Evolutionary conservation across 371 early-diverging fungal species (phyloP).

Genomic region (Zychaea mexicana): DNA sequence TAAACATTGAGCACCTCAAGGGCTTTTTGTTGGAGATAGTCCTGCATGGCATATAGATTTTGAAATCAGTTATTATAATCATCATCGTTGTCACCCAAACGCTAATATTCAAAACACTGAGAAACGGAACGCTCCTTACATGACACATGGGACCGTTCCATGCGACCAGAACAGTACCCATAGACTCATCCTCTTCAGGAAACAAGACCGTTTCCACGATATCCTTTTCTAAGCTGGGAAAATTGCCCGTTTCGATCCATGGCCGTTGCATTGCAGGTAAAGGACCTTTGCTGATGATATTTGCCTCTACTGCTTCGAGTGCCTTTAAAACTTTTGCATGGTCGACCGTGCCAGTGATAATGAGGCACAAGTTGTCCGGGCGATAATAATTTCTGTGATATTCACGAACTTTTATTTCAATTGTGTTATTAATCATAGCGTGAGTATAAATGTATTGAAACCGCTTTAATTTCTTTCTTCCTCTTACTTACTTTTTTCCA

Average conservation of each 20-base stretch:
- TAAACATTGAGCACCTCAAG: slow-evolving; percentile 52
- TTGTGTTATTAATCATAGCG: no score
- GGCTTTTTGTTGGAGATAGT: slow-evolving; percentile 44
- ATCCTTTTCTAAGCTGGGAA: slow-evolving; percentile 51
- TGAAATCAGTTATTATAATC: background rate
- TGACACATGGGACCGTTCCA: slow-evolving; percentile 67
- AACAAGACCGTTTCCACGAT: slow-evolving; percentile 58
- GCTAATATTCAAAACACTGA: no score
- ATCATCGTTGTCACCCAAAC: no score
- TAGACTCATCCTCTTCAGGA: slow-evolving; percentile 73
- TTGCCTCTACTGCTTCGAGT: slow-evolving; percentile 59
- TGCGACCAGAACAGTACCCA: slow-evolving; percentile 61
- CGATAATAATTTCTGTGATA: slow-evolving; percentile 71
- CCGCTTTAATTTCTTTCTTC: background rate
- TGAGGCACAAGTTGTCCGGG: slow-evolving; percentile 70
- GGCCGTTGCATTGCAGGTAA: slow-evolving; percentile 61
- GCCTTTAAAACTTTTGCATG: slow-evolving; percentile 51
- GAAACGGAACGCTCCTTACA: slow-evolving; percentile 42
- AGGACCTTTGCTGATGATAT: slow-evolving; percentile 60
- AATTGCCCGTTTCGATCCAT: slow-evolving; percentile 62
- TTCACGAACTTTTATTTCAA: slow-evolving; percentile 39
- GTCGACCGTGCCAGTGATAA: slow-evolving; percentile 62
- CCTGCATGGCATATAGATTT: slow-evolving; percentile 17
- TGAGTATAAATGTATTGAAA: no score
- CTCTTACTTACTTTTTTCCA: slow-evolving; percentile 58